These are phyloP conservation scores for Aspergillus vadensis DNA, from an alignment of 2,329 filamentous ascomycete species.

Conservation along the genomic window DNA sequence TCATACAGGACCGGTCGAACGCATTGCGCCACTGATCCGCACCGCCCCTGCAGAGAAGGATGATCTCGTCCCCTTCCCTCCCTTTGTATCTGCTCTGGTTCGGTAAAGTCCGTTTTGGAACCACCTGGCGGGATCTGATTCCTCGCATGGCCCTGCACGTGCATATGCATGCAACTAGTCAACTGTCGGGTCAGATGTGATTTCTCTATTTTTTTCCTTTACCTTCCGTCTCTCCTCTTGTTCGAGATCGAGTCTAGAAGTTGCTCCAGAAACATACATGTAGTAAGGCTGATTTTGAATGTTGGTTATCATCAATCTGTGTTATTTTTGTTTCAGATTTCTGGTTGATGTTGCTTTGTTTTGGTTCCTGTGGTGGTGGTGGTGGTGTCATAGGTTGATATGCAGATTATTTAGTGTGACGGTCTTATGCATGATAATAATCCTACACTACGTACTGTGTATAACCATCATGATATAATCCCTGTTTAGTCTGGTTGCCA, in stretches of 20 bases:
- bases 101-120: neutral
- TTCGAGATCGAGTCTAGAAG: neutral
- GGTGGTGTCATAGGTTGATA: no score
- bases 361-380: neutral
- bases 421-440: no score
- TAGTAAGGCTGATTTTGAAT: neutral
- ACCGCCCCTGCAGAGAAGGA: neutral
- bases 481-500: no score
- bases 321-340: neutral
- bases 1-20: neutral
- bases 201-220: neutral
- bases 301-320: neutral
- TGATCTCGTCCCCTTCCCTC: neutral
- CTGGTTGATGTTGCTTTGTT: neutral
- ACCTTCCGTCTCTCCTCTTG: neutral
- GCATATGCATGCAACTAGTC: constrained; percentile 12
- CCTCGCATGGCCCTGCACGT: constrained; percentile 3
- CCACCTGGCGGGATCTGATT: constrained; percentile 17
- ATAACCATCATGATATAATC: no score
- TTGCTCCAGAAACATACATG: neutral
- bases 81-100: neutral
- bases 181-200: neutral
- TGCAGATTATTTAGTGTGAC: no score
- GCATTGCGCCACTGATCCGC: neutral
- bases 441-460: no score